phyloP scores from a whole-genome alignment of 192 early-diverging fungal species.

The Coemansia interrupta region DNA sequence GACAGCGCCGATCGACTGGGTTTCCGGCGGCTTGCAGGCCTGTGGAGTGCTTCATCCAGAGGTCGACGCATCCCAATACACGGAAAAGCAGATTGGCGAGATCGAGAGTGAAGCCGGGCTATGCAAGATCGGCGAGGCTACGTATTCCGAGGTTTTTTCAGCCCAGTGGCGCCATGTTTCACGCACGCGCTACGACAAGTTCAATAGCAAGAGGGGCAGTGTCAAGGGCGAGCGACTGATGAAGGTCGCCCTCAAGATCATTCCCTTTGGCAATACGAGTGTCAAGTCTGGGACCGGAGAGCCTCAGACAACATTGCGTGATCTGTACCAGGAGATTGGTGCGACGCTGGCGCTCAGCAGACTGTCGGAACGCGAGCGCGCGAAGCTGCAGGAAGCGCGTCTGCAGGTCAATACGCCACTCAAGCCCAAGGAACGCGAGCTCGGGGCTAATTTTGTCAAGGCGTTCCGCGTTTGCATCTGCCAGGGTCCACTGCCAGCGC shows the following conservation, averaged over 20 bases:
- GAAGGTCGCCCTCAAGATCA: conserved; percentile 73
- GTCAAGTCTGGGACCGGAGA: conserved; percentile 47
- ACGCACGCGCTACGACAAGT: conserved; percentile 42
- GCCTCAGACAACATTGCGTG: conserved; percentile 53
- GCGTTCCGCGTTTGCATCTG: conserved; percentile 63
- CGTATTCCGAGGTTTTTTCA: conserved; percentile 78
- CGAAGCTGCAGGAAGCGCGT: conserved; percentile 35
- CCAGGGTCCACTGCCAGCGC: conserved; percentile 62
- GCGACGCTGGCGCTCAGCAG: conserved; percentile 55
- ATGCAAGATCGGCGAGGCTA: conserved; percentile 81
- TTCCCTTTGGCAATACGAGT: conserved; percentile 64
- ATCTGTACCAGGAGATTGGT: conserved; percentile 64
- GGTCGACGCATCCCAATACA: conserved; percentile 15
- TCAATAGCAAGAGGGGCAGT: conserved; percentile 38
- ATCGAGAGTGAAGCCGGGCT: conserved; percentile 41
- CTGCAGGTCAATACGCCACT: conserved; percentile 43
- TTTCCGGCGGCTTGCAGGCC: conserved; percentile 32
- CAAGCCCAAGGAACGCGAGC: conserved; percentile 38
- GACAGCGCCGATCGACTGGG: conserved; percentile 52
- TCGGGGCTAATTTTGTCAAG: conserved; percentile 51
- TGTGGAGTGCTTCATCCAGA: conserved; percentile 41
- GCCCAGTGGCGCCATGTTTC: conserved; percentile 49
- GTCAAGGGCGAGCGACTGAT: conserved; percentile 50
- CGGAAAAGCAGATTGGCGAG: conserved; percentile 33
- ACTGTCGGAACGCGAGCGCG: conserved; percentile 47